Evolutionary conservation across 106 monocot genomes (phyloP).

Genomic region (Dactylorhiza incarnata): DNA sequence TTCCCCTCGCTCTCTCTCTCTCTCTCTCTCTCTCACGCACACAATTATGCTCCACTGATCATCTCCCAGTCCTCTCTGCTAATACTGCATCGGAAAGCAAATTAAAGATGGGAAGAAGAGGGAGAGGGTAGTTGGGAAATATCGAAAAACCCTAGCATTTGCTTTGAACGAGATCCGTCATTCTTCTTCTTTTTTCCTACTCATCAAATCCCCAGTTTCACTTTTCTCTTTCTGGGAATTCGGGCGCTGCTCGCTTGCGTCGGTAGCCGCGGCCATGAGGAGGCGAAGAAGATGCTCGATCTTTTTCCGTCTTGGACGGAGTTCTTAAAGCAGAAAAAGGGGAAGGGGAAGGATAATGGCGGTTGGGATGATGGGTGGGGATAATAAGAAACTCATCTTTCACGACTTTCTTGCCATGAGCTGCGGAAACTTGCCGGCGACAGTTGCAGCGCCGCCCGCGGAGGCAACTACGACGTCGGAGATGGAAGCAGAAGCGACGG

Average conservation of each 20-base stretch:
- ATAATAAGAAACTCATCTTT: slow-evolving; percentile 10
- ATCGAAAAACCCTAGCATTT: too few species aligned
- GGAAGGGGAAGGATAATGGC: slow-evolving; percentile 4
- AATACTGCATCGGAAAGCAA: too few species aligned
- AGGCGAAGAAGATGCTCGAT: not conserved
- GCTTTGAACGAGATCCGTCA: too few species aligned
- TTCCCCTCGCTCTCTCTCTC: too few species aligned
- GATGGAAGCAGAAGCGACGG: not conserved
- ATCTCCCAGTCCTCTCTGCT: too few species aligned
- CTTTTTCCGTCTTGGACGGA: slow-evolving; percentile 5
- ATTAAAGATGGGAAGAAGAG: too few species aligned
- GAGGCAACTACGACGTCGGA: not conserved
- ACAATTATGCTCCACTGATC: too few species aligned
- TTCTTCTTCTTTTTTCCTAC: too few species aligned
- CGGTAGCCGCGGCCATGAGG: slow-evolving; percentile 8
- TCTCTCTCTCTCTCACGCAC: too few species aligned
- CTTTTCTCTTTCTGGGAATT: slow-evolving; percentile 7
- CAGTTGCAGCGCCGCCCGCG: not conserved
- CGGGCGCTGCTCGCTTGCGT: slow-evolving; percentile 1
- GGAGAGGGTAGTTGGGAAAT: too few species aligned
- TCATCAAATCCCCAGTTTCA: not conserved
- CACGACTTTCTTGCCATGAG: slow-evolving; percentile 8
- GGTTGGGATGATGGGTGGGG: slow-evolving; percentile 9
- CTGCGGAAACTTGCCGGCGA: not conserved
- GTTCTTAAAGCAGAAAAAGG: slow-evolving; percentile 3